These are phyloP conservation scores for Fraxinus pennsylvanica DNA, from an alignment of 257 asterid genomes.

Conservation along the genomic window DNA sequence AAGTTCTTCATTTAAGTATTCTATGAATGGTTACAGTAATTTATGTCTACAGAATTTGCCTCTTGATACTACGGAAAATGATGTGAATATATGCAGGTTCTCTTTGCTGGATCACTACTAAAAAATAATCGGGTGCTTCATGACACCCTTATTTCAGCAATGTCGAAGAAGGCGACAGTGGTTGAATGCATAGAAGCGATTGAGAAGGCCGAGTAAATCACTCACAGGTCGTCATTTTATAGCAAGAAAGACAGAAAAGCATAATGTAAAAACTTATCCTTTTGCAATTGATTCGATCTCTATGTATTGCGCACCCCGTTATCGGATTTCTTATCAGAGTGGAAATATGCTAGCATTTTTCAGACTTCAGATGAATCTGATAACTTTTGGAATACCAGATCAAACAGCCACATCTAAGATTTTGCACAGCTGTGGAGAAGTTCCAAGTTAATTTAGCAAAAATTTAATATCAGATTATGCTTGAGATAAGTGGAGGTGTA, in stretches of 20 bases:
- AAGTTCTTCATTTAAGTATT: constrained; percentile 31
- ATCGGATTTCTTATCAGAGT: too few relatives aligned
- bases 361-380: too few relatives aligned
- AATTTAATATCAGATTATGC: too few relatives aligned
- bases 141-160: constrained; percentile 76
- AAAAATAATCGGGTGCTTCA: constrained; percentile 66
- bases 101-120: constrained; percentile 78
- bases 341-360: too few relatives aligned
- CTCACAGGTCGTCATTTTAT: neutral
- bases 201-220: constrained; percentile 56
- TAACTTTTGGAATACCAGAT: too few relatives aligned
- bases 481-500: too few relatives aligned
- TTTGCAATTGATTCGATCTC: neutral
- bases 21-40: neutral
- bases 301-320: too few relatives aligned
- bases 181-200: constrained; percentile 90
- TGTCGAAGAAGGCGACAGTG: constrained; percentile 80
- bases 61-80: neutral
- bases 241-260: neutral
- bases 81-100: constrained; percentile 49
- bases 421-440: too few relatives aligned
- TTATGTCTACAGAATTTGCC: neutral
- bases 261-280: neutral
- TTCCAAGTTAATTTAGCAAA: too few relatives aligned
- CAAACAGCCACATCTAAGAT: too few relatives aligned